Conservation (phyloP, 164 flowering plant species). For the Buxus sempervirens region DNA sequence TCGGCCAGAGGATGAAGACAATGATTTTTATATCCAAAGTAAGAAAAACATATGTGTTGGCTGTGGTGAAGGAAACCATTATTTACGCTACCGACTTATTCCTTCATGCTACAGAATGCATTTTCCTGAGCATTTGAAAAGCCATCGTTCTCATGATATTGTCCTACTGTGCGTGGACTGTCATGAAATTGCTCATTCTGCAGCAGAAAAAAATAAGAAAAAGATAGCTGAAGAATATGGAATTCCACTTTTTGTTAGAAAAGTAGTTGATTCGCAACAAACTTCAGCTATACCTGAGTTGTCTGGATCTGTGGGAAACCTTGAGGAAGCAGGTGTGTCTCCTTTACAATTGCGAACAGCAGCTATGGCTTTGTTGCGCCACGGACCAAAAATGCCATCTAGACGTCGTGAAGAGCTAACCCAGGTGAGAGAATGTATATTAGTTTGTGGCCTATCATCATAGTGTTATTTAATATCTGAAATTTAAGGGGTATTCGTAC, state of each 20-base stretch:
- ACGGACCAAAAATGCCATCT: conserved; percentile 86
- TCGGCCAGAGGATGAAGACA: conserved; percentile 97
- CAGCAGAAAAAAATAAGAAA: conserved; percentile 87
- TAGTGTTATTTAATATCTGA: background rate
- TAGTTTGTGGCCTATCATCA: background rate
- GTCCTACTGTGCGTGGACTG: conserved; percentile 97
- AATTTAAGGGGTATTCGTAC: background rate
- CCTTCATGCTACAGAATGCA: conserved; percentile 99
- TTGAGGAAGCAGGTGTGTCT: conserved; percentile 71
- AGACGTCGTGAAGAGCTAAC: conserved; percentile 76
- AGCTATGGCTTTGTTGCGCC: conserved; percentile 95
- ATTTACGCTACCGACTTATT: conserved; percentile 83
- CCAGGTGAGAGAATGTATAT: conserved; percentile 37
- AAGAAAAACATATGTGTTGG: conserved; percentile 97
- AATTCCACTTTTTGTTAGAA: conserved; percentile 75
- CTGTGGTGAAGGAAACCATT: conserved; percentile 91
- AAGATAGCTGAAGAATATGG: conserved; percentile 71
- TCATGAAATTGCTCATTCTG: conserved; percentile 95
- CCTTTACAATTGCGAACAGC: conserved; percentile 87
- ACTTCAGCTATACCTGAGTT: conserved; percentile 17
- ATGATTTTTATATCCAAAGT: conserved; percentile 89
- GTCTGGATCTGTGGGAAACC: conserved; percentile 20
- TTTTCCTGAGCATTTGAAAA: conserved; percentile 97
- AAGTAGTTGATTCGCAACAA: conserved; percentile 52
- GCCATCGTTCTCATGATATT: conserved; percentile 98